phyloP scores from a whole-genome alignment of 805 yeast species.

The Kluyveromyces siamensis region DNA sequence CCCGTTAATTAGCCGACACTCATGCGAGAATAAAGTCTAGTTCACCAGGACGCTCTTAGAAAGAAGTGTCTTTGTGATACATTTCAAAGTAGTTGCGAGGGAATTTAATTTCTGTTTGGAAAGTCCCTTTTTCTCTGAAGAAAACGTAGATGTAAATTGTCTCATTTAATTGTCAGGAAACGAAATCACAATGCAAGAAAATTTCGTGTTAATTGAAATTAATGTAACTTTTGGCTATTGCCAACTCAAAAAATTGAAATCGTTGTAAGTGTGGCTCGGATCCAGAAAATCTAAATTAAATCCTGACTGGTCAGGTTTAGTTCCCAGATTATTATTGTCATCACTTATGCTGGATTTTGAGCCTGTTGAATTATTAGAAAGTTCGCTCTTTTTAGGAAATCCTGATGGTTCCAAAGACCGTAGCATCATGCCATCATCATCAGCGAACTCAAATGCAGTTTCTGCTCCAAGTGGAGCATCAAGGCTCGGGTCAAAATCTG shows the following conservation, averaged over 20 bases:
- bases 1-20: too few species aligned
- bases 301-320: constrained; percentile 3
- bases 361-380: background rate
- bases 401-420: background rate
- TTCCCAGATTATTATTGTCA: background rate
- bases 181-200: too few species aligned
- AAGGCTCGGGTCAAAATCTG: constrained; percentile 7
- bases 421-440: constrained; percentile 5
- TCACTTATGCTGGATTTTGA: background rate
- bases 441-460: constrained; percentile 6
- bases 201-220: too few species aligned
- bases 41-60: too few species aligned
- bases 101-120: too few species aligned
- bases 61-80: too few species aligned
- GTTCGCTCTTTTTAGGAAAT: constrained; percentile 3
- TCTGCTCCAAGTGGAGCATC: constrained; percentile 7
- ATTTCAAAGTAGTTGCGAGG: too few species aligned
- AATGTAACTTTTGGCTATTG: constrained; percentile 4
- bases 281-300: constrained; percentile 16
- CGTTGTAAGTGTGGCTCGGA: constrained; percentile 11
- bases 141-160: too few species aligned
- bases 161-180: too few species aligned
- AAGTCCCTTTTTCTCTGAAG: too few species aligned
- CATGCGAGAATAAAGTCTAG: too few species aligned
- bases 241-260: constrained; percentile 22